phyloP scores from a whole-genome alignment of 78 protist species.

The Dictyostelium brefeldianum region DNA sequence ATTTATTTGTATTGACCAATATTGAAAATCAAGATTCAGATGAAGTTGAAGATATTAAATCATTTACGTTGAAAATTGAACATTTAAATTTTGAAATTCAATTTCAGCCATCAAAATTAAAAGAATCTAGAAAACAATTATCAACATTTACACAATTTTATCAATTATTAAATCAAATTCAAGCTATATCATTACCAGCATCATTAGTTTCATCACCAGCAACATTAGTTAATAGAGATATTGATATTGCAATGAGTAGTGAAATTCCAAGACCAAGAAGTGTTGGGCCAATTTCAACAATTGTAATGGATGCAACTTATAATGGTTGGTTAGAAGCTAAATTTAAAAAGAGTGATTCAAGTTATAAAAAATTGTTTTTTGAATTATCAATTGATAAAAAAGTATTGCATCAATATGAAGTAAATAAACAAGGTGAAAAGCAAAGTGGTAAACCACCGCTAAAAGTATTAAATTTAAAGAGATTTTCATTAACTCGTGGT shows the following conservation, averaged over 20 bases:
- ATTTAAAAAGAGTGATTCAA: neutral
- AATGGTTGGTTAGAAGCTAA: neutral
- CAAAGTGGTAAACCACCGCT: neutral
- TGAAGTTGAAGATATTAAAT: neutral
- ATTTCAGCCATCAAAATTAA: neutral
- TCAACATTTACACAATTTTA: neutral
- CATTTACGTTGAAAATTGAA: neutral
- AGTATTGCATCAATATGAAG: neutral
- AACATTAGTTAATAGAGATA: too few species aligned
- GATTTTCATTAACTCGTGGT: constrained; percentile 28
- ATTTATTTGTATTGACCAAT: neutral
- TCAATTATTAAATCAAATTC: neutral
- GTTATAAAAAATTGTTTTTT: neutral
- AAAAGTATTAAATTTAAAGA: neutral
- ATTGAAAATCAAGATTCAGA: neutral
- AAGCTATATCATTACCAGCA: neutral
- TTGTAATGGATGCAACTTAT: neutral
- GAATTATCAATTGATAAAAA: neutral
- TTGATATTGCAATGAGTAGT: too few species aligned
- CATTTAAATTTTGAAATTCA: constrained; percentile 3
- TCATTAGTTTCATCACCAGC: too few species aligned
- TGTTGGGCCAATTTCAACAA: constrained; percentile 11
- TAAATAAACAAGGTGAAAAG: neutral
- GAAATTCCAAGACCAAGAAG: neutral
- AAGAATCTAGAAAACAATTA: neutral